Evolutionary conservation across 2,329 filamentous ascomycete genomes (phyloP).

Genomic region (Alternaria atra): DNA sequence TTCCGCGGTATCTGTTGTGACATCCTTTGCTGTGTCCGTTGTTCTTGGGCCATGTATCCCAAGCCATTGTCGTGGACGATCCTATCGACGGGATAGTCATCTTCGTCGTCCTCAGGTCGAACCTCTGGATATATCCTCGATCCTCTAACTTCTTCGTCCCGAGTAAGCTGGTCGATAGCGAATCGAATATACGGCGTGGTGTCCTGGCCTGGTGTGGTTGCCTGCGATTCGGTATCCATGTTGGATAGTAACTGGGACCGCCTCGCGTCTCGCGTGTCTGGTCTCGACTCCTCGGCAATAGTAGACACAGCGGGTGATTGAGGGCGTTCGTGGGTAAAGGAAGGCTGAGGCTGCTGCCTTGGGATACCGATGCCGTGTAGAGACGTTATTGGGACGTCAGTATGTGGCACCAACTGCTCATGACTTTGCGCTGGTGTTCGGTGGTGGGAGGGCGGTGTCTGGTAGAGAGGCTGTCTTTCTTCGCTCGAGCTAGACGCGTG

Average conservation of each 20-base stretch:
- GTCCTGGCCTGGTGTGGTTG: constrained; percentile 72
- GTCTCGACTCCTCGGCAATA: constrained; percentile 43
- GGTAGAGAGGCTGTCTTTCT: constrained; percentile 41
- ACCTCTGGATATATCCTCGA: constrained; percentile 59
- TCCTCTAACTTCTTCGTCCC: constrained; percentile 71
- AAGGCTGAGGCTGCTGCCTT: constrained; percentile 34
- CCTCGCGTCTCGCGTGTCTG: constrained; percentile 36
- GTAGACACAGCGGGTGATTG: constrained; percentile 43
- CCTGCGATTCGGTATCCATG: constrained; percentile 47
- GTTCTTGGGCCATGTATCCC: constrained; percentile 49
- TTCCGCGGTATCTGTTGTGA: constrained; percentile 37
- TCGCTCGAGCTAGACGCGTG: constrained; percentile 49
- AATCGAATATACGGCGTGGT: constrained; percentile 89
- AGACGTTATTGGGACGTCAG: constrained; percentile 43
- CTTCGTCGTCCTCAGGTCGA: constrained; percentile 31
- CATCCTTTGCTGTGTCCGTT: constrained; percentile 40
- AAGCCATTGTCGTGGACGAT: constrained; percentile 55
- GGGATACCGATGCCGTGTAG: constrained; percentile 45
- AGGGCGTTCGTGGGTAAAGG: constrained; percentile 27
- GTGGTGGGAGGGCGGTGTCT: constrained; percentile 48
- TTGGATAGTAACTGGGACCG: constrained; percentile 28
- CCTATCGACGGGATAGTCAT: constrained; percentile 61
- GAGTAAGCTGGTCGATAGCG: constrained; percentile 85
- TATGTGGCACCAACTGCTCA: constrained; percentile 46
- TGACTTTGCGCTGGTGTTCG: constrained; percentile 48